A percentile compares a stretch with the other conserved stretches of the same genome.
phyloP scores from a whole-genome alignment of 148 eudicot species.

The Rhododendron ferrugineum region DNA sequence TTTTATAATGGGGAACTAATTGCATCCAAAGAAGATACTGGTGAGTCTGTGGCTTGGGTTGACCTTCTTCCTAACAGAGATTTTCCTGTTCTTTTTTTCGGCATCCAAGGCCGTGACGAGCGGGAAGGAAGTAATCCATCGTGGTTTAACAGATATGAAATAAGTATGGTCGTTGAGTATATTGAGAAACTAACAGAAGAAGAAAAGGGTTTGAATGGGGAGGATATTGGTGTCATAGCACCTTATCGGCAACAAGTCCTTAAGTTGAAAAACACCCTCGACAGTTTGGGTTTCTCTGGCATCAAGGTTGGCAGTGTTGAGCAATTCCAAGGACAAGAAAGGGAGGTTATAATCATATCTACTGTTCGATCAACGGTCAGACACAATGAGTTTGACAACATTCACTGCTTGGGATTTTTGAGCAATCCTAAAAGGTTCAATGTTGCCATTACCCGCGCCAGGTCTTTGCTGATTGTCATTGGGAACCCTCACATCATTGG shows the following conservation, averaged over 20 bases:
- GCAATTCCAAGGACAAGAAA: conserved; percentile 96
- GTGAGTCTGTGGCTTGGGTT: conserved; percentile 31
- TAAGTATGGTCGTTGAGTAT: conserved; percentile 74
- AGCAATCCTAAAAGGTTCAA: conserved; percentile 92
- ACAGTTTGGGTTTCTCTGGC: conserved; percentile 28
- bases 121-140: conserved; percentile 95
- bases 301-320: conserved; percentile 91
- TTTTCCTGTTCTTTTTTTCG: conserved; percentile 73
- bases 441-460: conserved; percentile 92
- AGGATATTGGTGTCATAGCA: conserved; percentile 79
- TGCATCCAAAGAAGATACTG: conserved; percentile 38
- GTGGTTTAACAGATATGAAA: conserved; percentile 96
- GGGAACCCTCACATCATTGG: conserved; percentile 92
- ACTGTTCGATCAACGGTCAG: conserved; percentile 85
- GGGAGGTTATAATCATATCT: conserved; percentile 71
- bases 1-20: conserved; percentile 66
- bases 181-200: conserved; percentile 36
- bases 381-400: conserved; percentile 72
- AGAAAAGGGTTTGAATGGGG: conserved; percentile 29
- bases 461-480: conserved; percentile 70
- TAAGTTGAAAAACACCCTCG: conserved; percentile 67
- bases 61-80: conserved; percentile 61
- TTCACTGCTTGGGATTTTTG: conserved; percentile 73
- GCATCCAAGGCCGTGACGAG: conserved; percentile 88
- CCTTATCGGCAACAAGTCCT: conserved; percentile 89